Base-by-base conservation (phyloP, 306 rosid genomes). In the Prunus mira region DNA sequence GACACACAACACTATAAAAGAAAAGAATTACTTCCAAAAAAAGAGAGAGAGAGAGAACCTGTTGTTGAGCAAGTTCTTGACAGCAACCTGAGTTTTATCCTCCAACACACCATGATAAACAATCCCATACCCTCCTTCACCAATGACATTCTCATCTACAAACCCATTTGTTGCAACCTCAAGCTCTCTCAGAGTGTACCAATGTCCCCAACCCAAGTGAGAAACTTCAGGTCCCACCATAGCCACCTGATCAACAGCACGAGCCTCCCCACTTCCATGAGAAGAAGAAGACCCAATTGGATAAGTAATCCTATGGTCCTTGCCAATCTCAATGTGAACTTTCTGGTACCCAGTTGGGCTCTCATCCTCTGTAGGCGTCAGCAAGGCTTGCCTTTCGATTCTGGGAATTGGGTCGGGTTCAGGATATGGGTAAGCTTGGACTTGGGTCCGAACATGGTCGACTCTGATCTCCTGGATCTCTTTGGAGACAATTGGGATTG, bases 121-220 rank as follows among this genome's bases (percentile, higher is more conserved):
- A 72, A 92, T 92, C 45, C 97, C 97, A 69, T 90, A 92, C 2
- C 97, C 97, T 19, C 97, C 97, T 89, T 92, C 92, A 9, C 97
- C 97, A 4, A 92, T 90, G 64, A 92, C 97, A 60, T 87, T 86
- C 56, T 93, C 94, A 24, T 87, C 86, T 0, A 90, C 75, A 19
- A 93, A 93, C 9, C 81, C 90, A 72, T 90, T 79, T 0, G 96
- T 92, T 0, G 93, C 82, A 76, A 86, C 96, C 76, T 92, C 97
- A 6, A 92, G 92, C 83, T 92, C 97, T 77, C 97, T 78, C n/a
- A 92, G 79, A 75, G 97, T 92, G 67, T 90, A 92, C 97, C 97
- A 92, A 64, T 86, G 97, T 0, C 97, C 97, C 97, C 97, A 92
- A 50, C 97, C 97, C 84, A 92, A 83, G 76, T 92, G 97, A n/a